phyloP scores from a whole-genome alignment of 2,329 filamentous ascomycete species.

The Xylariales sp. region DNA sequence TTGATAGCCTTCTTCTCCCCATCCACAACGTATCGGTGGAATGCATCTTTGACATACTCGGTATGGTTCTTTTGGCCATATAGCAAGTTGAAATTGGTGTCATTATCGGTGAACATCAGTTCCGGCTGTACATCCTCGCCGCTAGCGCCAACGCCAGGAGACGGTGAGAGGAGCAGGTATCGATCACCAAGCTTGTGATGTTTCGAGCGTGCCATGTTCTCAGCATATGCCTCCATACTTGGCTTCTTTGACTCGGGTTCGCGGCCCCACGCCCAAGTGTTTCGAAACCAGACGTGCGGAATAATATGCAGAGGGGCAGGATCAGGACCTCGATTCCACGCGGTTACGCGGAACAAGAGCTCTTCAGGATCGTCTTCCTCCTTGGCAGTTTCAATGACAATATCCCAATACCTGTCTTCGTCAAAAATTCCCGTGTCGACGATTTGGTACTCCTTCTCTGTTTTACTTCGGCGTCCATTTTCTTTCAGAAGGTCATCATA shows the following conservation, averaged over 20 bases:
- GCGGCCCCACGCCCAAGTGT: constrained; percentile 93
- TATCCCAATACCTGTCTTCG: constrained; percentile 92
- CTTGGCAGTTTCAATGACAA: constrained; percentile 94
- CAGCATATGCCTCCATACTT: constrained; percentile 61
- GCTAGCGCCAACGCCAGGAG: constrained; percentile 74
- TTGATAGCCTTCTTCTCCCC: constrained; percentile 78
- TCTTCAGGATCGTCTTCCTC: constrained; percentile 89
- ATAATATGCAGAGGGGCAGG: constrained; percentile 89
- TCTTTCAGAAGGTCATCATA: constrained; percentile 85
- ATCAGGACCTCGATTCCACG: constrained; percentile 91
- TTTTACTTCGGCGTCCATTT: constrained; percentile 70
- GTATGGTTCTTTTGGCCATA: constrained; percentile 76
- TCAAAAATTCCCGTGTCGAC: constrained; percentile 85
- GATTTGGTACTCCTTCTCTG: constrained; percentile 87
- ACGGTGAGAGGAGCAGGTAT: constrained; percentile 82
- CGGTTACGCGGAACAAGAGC: constrained; percentile 88
- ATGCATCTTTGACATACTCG: constrained; percentile 90
- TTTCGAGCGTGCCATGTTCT: constrained; percentile 68
- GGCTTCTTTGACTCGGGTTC: constrained; percentile 75
- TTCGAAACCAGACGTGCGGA: constrained; percentile 94
- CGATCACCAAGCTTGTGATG: constrained; percentile 79
- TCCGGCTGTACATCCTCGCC: constrained; percentile 81
- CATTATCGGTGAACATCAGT: constrained; percentile 91
- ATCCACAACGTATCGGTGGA: constrained; percentile 83
- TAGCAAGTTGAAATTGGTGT: constrained; percentile 77